Percentiles rank a stretch among this genome's conserved stretches.
phyloP scores from a whole-genome alignment of 306 rosid species.

The Castanea mollissima region DNA sequence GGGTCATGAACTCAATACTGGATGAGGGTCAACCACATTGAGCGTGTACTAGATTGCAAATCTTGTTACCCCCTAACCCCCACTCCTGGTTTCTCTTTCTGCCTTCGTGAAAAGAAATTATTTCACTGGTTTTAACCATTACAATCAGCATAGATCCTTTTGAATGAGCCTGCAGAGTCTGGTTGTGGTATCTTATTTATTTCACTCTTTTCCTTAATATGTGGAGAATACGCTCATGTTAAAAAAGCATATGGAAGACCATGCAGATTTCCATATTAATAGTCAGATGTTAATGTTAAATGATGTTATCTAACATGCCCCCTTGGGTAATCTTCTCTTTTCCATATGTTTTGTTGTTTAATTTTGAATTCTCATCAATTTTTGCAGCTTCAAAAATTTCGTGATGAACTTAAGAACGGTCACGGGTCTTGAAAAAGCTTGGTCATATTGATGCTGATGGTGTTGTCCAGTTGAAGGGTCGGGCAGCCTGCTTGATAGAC shows the following conservation, averaged over 20 bases:
- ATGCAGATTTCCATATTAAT: neutral
- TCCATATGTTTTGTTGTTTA: neutral
- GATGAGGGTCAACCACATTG: conserved; percentile 2
- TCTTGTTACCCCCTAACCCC: neutral
- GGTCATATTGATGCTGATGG: conserved; percentile 93
- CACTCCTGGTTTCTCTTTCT: too few relatives aligned
- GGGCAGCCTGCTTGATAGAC: conserved; percentile 98
- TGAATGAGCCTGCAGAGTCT: neutral
- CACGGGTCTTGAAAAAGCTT: conserved; percentile 90
- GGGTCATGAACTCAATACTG: conserved; percentile 6
- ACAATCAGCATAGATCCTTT: neutral
- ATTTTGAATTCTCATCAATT: neutral
- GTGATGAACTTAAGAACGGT: conserved; percentile 91
- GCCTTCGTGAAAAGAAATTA: neutral
- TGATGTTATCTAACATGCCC: neutral
- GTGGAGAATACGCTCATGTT: neutral
- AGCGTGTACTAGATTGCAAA: conserved; percentile 1
- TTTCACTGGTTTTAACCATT: neutral
- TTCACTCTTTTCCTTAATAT: neutral
- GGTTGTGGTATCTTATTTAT: neutral
- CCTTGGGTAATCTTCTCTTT: neutral
- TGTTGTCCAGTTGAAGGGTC: conserved; percentile 95
- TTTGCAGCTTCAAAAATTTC: conserved; percentile 86
- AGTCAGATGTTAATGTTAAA: neutral
- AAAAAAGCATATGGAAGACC: neutral